These are phyloP conservation scores for Suillus subaureus DNA, from an alignment of 768 basidiomycete species.

Conservation along the genomic window DNA sequence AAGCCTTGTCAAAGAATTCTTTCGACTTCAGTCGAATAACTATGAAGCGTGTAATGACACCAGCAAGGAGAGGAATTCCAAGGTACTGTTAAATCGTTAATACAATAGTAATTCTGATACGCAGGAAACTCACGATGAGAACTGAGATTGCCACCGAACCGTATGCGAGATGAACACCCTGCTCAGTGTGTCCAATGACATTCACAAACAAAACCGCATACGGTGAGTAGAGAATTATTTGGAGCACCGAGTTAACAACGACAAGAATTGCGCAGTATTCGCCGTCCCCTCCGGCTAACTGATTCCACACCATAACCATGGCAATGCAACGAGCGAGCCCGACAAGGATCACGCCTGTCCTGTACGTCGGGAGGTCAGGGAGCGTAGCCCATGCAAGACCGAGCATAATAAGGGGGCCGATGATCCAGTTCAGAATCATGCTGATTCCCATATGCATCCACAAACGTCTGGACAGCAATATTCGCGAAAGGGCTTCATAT, in stretches of 20 bases:
- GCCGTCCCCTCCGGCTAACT: slow-evolving; percentile 65
- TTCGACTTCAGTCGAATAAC: slow-evolving; percentile 49
- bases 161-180: slow-evolving; percentile 53
- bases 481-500: slow-evolving; percentile 65
- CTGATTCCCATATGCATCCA: slow-evolving; percentile 74
- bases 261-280: slow-evolving; percentile 83
- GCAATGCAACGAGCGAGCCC: slow-evolving; percentile 49
- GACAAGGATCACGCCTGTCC: slow-evolving; percentile 82
- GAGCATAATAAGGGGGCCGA: slow-evolving; percentile 85
- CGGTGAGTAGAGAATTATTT: slow-evolving; percentile 72
- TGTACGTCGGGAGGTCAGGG: slow-evolving; percentile 74
- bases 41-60: slow-evolving; percentile 65
- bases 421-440: slow-evolving; percentile 75
- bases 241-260: slow-evolving; percentile 76
- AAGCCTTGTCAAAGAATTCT: slow-evolving; percentile 52
- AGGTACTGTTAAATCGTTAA: slow-evolving; percentile 55
- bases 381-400: slow-evolving; percentile 83
- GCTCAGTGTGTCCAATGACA: slow-evolving; percentile 51
- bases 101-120: background rate
- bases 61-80: slow-evolving; percentile 77
- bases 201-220: slow-evolving; percentile 75
- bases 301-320: slow-evolving; percentile 85
- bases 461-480: slow-evolving; percentile 53
- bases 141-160: slow-evolving; percentile 65
- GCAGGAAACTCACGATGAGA: slow-evolving; percentile 57